Evolutionary conservation across 2,329 filamentous ascomycete species (phyloP), one percentile per base, ranked within the genome.

Genomic region (Exophiala aquamarina): DNA sequence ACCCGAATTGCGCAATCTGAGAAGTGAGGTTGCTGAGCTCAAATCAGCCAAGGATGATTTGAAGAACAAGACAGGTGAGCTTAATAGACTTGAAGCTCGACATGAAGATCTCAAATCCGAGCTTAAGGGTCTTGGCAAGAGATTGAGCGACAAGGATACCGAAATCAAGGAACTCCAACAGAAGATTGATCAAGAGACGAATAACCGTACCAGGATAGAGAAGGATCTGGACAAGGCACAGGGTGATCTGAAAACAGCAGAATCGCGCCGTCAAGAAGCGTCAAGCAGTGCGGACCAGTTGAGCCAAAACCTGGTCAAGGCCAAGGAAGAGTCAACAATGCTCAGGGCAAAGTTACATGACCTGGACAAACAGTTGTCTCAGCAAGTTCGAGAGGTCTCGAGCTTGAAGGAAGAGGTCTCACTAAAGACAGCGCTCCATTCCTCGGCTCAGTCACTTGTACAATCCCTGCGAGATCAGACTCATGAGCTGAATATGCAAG

Each of bases 381-480:
- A 83, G 61, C 66, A 94, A 21, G 80, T 77, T 39, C 80, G 79
- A 21, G 87, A 95, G 54, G 79, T 84, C 23, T 76, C 76, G 4
- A 74, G 76, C 14, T 72, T 91, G 15, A 80, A 84, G 33, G 89
- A 95, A 56, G 91, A 97, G 59, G 79, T 87, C 1, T 82, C 91
- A 44, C 78, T 95, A 50, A 95, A 93, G 73, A 79, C 82, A 2
- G 87, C 89, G 31, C 89, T 96, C 67, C 91, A 95, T 61, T 80
- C 81, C 43, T 95, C 84, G 57, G 87, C 89, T 0, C 89, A 97
- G 65, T 87, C 85, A 41, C 71, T 96, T 11, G 83, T 97, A 65
- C 85, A 84, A 60, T 95, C 88, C 64, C 93, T 97, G 89, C 87
- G 91, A 51, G 90, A 96, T 60, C 90, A 97, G 70, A 86, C 86